A percentile compares a stretch with the other conserved stretches of the same genome.
These are phyloP conservation scores for Pseudogymnoascus sp. DNA, from an alignment of 2,329 filamentous ascomycete species.

Conservation along the genomic window DNA sequence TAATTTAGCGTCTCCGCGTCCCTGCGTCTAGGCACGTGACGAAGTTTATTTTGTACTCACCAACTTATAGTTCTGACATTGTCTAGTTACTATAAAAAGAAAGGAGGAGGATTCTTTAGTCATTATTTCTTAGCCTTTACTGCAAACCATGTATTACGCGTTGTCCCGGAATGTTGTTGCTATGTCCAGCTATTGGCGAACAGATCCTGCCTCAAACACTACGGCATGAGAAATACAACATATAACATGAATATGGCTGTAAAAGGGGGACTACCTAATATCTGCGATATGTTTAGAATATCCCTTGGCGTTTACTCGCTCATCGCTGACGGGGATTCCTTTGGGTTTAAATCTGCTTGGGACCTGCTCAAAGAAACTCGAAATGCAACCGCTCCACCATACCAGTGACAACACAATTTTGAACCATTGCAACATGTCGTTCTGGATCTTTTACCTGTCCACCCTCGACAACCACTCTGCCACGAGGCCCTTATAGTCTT, in stretches of 20 bases:
- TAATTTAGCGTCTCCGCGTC: neutral
- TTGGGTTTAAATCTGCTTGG: neutral
- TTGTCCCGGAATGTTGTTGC: neutral
- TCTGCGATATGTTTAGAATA: neutral
- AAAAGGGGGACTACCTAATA: neutral
- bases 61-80: neutral
- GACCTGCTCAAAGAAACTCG: neutral
- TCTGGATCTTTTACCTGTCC: neutral
- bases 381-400: neutral
- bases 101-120: neutral
- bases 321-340: neutral
- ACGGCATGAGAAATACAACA: neutral
- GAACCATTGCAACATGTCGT: neutral
- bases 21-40: neutral
- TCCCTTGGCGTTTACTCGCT: neutral
- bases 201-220: neutral
- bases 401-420: neutral
- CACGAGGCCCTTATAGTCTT: conserved; percentile 37
- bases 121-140: neutral
- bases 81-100: neutral
- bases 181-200: neutral
- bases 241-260: neutral
- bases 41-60: neutral
- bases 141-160: neutral
- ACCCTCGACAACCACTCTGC: conserved; percentile 30